Evolutionary conservation across 2,329 filamentous ascomycete genomes (phyloP), one percentile per base, ranked within the genome.

Genomic region (Neurospora crassa): DNA sequence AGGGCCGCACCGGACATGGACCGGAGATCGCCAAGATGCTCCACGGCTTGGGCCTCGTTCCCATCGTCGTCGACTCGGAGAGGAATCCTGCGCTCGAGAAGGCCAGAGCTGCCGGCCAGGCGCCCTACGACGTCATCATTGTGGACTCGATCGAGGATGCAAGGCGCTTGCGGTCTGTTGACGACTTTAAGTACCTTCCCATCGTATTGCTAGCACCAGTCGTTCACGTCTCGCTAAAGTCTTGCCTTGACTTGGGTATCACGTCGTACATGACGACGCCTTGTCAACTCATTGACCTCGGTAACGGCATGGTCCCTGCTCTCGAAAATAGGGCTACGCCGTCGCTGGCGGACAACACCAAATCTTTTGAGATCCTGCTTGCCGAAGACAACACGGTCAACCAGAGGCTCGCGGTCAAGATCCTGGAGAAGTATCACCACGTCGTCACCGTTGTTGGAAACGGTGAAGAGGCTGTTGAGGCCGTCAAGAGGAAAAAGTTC

Each of bases 261-360:
- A 96, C 94, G n/a, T 97, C 94, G 69, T 98, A 97, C 81, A 97
- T 98, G 94, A 98, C 96, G 1, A 97, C 94, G 18, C 96, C 96
- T 10, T 98, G 96, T 82, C 88, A 95, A 78, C 89, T 95, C 5
- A 97, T 97, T 74, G 96, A 99, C 80, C 84, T 99, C 72, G 94
- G 94, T 72, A 98, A 98, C 78, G 95, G 94, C 75, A 94, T 99
- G 88, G 92, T 98, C 20, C 96, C 96, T 7, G 96, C 96, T 3
- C 85, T 99, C 34, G 96, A 98, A 82, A 96, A 96, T 77, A 88
- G 95, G 70, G 94, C 95, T 6, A 96, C 94, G 14, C 95, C 95
- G 1, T 92, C 93, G 14, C 89, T 97, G 69, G 93, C 94, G 2
- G 95, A 98, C 79, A 96, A 97, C 79, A 96, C 94, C 14, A 94